Evolutionary conservation across 148 eudicot species (phyloP).

Genomic region (Oxyria digyna): DNA sequence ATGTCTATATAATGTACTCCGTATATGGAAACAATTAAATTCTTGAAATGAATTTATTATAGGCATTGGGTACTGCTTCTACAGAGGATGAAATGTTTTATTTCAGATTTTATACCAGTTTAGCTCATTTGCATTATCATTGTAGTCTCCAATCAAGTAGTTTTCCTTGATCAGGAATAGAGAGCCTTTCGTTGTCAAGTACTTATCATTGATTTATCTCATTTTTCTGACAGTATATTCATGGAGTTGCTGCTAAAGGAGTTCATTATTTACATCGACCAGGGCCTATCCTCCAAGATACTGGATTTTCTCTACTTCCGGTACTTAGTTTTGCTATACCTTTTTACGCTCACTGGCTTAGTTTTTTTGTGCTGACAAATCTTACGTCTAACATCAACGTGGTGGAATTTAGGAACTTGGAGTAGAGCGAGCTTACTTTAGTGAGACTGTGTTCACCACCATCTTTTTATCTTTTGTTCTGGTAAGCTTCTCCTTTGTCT

Average conservation of each 20-base stretch:
- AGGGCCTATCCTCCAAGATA: slow-evolving; percentile 86
- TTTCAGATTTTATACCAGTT: no score
- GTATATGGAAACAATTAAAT: no score
- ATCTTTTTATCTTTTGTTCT: slow-evolving; percentile 61
- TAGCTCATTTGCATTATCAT: no score
- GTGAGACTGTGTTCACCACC: slow-evolving; percentile 69
- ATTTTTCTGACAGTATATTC: slow-evolving; percentile 53
- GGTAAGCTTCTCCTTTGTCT: slow-evolving; percentile 5
- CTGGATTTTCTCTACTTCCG: slow-evolving; percentile 89
- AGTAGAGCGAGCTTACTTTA: slow-evolving; percentile 70
- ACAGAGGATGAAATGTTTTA: no score
- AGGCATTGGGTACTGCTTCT: no score
- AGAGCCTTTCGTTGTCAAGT: no score
- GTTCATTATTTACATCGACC: slow-evolving; percentile 95
- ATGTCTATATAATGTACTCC: no score
- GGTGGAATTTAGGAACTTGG: slow-evolving; percentile 63
- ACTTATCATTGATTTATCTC: not conserved
- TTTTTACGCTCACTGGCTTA: not conserved
- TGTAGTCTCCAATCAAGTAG: no score
- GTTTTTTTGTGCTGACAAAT: no score
- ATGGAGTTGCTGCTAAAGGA: slow-evolving; percentile 96
- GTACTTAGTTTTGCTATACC: slow-evolving; percentile 19
- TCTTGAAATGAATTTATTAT: no score
- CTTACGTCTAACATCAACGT: not conserved
- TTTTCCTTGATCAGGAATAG: no score